phyloP scores from a whole-genome alignment of 306 rosid species.

The Cucumis cinereus region DNA sequence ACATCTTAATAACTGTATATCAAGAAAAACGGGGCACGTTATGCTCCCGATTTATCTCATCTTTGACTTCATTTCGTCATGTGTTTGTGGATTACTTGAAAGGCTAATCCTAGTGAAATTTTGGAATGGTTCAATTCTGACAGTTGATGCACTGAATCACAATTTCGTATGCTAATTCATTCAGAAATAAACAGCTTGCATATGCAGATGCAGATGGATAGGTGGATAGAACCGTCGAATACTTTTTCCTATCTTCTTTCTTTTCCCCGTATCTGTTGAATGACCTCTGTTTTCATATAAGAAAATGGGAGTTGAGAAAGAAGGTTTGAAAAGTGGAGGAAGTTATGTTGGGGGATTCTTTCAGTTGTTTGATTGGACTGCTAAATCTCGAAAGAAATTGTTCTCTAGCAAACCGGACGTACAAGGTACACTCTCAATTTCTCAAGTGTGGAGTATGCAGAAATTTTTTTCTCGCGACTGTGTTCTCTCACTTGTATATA shows the following conservation, averaged over 20 bases:
- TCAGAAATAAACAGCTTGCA: background rate
- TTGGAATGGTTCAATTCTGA: background rate
- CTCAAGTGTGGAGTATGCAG: background rate
- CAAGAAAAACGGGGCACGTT: background rate
- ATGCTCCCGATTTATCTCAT: background rate
- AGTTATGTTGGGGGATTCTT: slow-evolving; percentile 71
- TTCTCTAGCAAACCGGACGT: slow-evolving; percentile 52
- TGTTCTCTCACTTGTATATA: background rate
- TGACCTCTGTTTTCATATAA: slow-evolving; percentile 16
- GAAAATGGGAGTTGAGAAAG: slow-evolving; percentile 75
- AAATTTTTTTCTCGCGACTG: background rate
- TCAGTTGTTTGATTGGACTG: slow-evolving; percentile 82
- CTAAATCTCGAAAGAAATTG: slow-evolving; percentile 77
- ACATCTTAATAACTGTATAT: background rate
- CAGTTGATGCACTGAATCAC: background rate
- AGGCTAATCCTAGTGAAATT: background rate
- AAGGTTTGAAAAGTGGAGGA: slow-evolving; percentile 47
- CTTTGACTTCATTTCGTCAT: background rate
- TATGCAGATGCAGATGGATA: slow-evolving; percentile 19
- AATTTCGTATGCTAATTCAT: background rate
- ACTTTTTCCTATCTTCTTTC: slow-evolving; percentile 8
- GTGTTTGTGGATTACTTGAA: background rate
- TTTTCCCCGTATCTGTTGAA: slow-evolving; percentile 13
- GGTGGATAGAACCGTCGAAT: slow-evolving; percentile 6
- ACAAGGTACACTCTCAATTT: slow-evolving; percentile 32